Evolutionary conservation across 2,329 filamentous ascomycete species (phyloP).

Genomic region (Fusarium staphyleae): DNA sequence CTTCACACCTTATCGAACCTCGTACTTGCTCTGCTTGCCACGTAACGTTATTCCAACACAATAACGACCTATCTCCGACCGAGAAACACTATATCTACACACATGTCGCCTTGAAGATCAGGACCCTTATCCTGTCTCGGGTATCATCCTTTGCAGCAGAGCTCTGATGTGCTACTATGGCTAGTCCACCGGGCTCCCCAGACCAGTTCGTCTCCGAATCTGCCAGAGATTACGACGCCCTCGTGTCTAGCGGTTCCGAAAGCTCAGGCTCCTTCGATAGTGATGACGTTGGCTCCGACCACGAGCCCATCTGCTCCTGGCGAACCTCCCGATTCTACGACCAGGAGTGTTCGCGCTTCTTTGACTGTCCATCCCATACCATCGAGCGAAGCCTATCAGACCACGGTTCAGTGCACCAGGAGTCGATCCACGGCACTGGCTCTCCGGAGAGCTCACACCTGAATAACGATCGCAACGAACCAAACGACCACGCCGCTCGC

Average conservation of each 20-base stretch:
- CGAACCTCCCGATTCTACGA: constrained; percentile 49
- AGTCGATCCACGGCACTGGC: constrained; percentile 21
- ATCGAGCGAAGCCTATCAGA: constrained; percentile 49
- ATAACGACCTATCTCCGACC: not conserved
- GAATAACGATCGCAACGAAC: constrained; percentile 12
- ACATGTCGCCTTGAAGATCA: constrained; percentile 26
- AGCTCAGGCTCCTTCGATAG: constrained; percentile 53
- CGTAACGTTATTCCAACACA: not conserved
- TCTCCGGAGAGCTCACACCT: constrained; percentile 8
- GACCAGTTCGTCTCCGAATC: constrained; percentile 30
- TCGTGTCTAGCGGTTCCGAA: constrained; percentile 27
- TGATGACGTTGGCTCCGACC: constrained; percentile 30
- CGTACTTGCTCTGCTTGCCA: not conserved
- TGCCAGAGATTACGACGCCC: constrained; percentile 21
- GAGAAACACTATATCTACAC: not conserved
- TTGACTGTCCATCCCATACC: constrained; percentile 58
- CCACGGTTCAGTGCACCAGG: constrained; percentile 35
- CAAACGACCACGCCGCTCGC: constrained; percentile 9
- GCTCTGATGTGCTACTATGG: constrained; percentile 40
- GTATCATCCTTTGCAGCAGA: constrained; percentile 3
- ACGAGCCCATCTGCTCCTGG: constrained; percentile 46
- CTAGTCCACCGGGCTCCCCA: constrained; percentile 35
- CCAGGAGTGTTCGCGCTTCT: constrained; percentile 55
- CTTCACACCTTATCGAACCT: constrained; percentile 7
- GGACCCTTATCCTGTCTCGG: constrained; percentile 14